phyloP scores from a whole-genome alignment of 2,329 filamentous ascomycete species.

The Aspergillus unguis region DNA sequence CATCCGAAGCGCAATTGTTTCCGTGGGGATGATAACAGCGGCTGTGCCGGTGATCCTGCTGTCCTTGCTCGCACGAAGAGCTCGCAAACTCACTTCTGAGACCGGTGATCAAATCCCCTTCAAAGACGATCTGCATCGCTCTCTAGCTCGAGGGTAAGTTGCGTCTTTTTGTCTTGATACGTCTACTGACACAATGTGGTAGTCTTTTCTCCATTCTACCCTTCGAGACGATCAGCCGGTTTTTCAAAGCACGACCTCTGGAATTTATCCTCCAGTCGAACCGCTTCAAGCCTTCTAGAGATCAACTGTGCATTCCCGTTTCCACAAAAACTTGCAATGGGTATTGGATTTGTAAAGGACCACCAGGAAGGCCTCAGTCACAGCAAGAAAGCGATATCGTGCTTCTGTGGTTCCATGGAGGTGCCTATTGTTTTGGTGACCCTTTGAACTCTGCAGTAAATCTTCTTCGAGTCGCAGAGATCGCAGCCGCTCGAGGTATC shows the following conservation, averaged over 20 bases:
- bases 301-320: not conserved
- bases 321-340: not conserved
- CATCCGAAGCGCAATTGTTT: not conserved
- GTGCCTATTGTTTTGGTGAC: slow-evolving; percentile 1
- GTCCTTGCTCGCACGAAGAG: not conserved
- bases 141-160: not conserved
- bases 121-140: not conserved
- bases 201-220: not conserved
- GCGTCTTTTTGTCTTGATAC: no score
- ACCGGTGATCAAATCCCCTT: not conserved
- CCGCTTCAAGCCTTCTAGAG: not conserved
- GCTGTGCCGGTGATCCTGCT: not conserved
- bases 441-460: not conserved
- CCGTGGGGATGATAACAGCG: not conserved
- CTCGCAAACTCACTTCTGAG: not conserved
- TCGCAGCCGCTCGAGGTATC: not conserved
- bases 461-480: slow-evolving; percentile 3
- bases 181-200: not conserved
- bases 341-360: slow-evolving; percentile 4
- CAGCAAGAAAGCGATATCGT: not conserved
- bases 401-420: slow-evolving; percentile 3
- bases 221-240: not conserved
- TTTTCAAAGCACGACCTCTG: not conserved
- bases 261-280: not conserved
- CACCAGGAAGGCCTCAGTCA: not conserved